These are phyloP conservation scores for Chamaecrista fasciculata DNA, from an alignment of 306 rosid genomes.

Conservation along the genomic window DNA sequence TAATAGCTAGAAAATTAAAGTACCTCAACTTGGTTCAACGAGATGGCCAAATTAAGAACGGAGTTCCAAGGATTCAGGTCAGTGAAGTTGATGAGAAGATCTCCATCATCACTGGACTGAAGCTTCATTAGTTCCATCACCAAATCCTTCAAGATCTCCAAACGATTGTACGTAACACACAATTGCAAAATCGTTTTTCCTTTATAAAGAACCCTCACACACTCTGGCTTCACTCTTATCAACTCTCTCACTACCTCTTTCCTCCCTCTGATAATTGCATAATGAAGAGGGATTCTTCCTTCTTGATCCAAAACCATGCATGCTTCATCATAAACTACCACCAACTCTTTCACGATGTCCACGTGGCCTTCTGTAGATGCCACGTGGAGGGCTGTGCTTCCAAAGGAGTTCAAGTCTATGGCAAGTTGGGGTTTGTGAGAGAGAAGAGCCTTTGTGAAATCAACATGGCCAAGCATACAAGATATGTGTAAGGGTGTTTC, in stretches of 20 bases:
- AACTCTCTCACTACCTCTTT: background rate
- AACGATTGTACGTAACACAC: constrained; percentile 16
- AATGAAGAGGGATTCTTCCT: constrained; percentile 23
- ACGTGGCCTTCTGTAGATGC: constrained; percentile 22
- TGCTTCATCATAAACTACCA: background rate
- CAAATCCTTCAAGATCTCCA: constrained; percentile 19
- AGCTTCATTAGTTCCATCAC: background rate
- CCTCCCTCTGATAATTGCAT: constrained; percentile 19
- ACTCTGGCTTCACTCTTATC: background rate
- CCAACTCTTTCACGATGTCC: background rate
- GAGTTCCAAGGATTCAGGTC: background rate
- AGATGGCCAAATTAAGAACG: background rate
- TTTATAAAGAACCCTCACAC: background rate
- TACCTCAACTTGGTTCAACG: background rate
- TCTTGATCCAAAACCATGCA: background rate
- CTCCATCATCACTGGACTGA: too few relatives aligned
- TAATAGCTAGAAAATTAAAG: too few relatives aligned
- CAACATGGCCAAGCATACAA: background rate
- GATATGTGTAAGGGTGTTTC: constrained; percentile 28
- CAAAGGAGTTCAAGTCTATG: background rate
- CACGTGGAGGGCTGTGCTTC: constrained; percentile 7
- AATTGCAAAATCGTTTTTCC: constrained; percentile 19
- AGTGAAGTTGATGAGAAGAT: background rate
- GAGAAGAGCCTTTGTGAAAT: background rate
- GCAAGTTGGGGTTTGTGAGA: background rate